Base-by-base conservation (phyloP, 2,329 filamentous ascomycete genomes). In the Trichothecium roseum region DNA sequence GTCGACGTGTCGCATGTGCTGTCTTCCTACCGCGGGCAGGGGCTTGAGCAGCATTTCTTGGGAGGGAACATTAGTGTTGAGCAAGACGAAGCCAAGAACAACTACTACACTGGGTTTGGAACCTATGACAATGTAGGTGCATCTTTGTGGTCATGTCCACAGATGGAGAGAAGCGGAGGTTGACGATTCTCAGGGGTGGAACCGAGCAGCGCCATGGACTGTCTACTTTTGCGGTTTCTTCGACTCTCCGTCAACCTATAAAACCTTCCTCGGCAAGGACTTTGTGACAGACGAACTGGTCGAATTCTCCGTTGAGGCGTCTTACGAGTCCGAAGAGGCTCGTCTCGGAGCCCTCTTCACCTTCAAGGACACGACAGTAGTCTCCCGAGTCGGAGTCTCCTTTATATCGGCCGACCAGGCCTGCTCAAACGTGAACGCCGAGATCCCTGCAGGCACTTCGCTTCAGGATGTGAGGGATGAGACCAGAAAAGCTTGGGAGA, bases 1-100 rank as follows among this genome's bases (percentile, higher is more conserved):
- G 70, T 78, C 5, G 78, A 82, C 48, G 72, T 81, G 7, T 80
- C 75, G 2, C 78, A 82, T 49, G 69, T 75, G n/a, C 55, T 82
- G 28, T 66, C 74, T 2, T 79, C 75, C 2, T 79, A 68, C 38
- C 63, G 76, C 26, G 72, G 74, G 1, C 61, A 72, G 43, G 72
- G 73, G 0, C 61, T 78, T 24, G 69, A 71, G n/a, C 78, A 82
- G 50, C 62, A 65, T 26, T 82, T 79, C 46, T 60, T 72, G 5
- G 69, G 69, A n/a, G 78, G 78, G 0, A 65, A 64, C 30, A 71
- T 83, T 20, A 57, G 56, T 2, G 59, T 78, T 3, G 45, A 51
- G 0, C 12, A 15, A 17, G 65, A 72, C 28, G 61, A 64, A 0
- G 39, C 43, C 2, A 51, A 47, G 5, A 22, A 40, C 0, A 34